Percentiles rank a stretch among this genome's conserved stretches.
phyloP scores from a whole-genome alignment of 2,329 filamentous ascomycete genomes.

The Penicillium aurantiogriseum region DNA sequence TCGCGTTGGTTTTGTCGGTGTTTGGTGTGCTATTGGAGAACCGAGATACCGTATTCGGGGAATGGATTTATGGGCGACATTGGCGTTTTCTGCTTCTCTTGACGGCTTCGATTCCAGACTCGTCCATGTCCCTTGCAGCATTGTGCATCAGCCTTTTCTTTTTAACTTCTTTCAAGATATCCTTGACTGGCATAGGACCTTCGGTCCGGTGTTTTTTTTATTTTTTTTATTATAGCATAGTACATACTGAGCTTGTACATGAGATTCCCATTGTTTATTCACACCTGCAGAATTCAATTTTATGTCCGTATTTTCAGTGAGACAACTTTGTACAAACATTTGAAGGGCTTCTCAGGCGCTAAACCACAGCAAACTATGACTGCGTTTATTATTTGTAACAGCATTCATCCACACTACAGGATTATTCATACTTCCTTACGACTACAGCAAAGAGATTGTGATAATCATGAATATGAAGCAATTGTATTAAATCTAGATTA shows the following conservation, averaged over 20 bases:
- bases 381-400: no score
- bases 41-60: background rate
- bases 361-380: no score
- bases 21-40: conserved; percentile 4
- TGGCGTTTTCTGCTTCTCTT: conserved; percentile 6
- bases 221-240: background rate
- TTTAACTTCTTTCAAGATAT: conserved; percentile 2
- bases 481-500: background rate
- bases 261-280: background rate
- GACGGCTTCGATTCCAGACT: background rate
- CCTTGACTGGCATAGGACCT: conserved; percentile 1
- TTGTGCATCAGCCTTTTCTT: conserved; percentile 10
- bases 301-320: background rate
- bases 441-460: no score
- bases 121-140: conserved; percentile 2
- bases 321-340: background rate
- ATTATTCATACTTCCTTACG: no score
- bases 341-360: background rate
- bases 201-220: background rate
- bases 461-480: background rate
- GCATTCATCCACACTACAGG: background rate
- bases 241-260: conserved; percentile 9
- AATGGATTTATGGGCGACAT: conserved; percentile 3
- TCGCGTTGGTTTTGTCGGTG: conserved; percentile 1
- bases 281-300: background rate